Percentiles rank a stretch among this genome's conserved stretches.
phyloP scores from a whole-genome alignment of 495 filamentous ascomycete genomes.

The Cenococcum geophilum region DNA sequence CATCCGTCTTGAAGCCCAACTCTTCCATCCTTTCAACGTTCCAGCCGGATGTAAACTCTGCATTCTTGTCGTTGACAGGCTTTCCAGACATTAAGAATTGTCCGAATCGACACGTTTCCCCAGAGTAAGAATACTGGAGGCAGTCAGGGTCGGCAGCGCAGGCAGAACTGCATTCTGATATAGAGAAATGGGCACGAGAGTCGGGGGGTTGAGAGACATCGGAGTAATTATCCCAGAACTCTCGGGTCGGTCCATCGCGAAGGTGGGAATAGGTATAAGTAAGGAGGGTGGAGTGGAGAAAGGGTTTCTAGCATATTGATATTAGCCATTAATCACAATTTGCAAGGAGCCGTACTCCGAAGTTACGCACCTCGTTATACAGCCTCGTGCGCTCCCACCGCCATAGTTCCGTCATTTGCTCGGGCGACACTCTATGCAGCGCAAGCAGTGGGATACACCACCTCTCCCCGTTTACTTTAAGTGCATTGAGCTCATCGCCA shows the following conservation, averaged over 20 bases:
- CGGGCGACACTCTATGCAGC: conserved; percentile 13
- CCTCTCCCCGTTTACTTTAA: conserved; percentile 13
- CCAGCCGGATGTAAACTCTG: conserved; percentile 24
- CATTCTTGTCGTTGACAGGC: conserved; percentile 18
- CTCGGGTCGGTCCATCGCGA: conserved; percentile 2
- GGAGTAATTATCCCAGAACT: conserved; percentile 23
- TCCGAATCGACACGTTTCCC: conserved; percentile 18
- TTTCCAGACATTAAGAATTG: conserved; percentile 23
- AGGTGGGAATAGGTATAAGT: conserved; percentile 27
- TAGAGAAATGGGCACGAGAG: conserved; percentile 17
- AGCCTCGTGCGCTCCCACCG: conserved; percentile 26
- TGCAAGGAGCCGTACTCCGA: neutral
- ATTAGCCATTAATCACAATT: conserved; percentile 1
- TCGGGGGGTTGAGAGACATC: conserved; percentile 16
- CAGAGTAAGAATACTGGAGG: conserved; percentile 25
- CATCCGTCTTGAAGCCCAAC: conserved; percentile 20
- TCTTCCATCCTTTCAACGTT: conserved; percentile 18
- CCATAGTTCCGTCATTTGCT: conserved; percentile 21
- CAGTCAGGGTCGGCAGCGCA: conserved; percentile 21
- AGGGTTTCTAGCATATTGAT: conserved; percentile 13
- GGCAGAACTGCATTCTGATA: conserved; percentile 19
- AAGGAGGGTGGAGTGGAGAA: conserved; percentile 25
- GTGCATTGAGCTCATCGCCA: conserved; percentile 16
- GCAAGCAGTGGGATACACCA: conserved; percentile 24
- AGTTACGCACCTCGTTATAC: conserved; percentile 17